A percentile compares a stretch with the other conserved stretches of the same genome.
Evolutionary conservation across 1,284 basidiomycete species (phyloP).

Genomic region (Moniliella sp.): DNA sequence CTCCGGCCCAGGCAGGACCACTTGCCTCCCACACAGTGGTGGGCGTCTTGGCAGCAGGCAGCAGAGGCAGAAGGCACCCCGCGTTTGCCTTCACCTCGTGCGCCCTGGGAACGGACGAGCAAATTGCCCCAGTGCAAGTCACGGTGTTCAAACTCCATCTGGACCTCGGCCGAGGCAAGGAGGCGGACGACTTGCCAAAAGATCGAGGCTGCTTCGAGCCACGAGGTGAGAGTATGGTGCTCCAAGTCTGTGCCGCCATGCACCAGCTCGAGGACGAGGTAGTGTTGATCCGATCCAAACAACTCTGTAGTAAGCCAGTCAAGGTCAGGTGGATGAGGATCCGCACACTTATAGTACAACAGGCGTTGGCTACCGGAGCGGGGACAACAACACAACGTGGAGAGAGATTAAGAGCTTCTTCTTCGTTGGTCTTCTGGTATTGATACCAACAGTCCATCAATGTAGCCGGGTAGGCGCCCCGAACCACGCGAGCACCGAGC

Average conservation of each 20-base stretch:
- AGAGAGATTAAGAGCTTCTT: conserved; percentile 63
- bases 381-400: no score
- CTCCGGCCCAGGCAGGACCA: conserved; percentile 45
- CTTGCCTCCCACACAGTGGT: conserved; percentile 13
- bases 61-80: not conserved
- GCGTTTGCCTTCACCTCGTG: not conserved
- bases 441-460: conserved; percentile 68
- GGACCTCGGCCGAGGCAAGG: conserved; percentile 54
- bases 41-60: not conserved
- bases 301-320: not conserved
- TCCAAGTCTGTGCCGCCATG: conserved; percentile 79
- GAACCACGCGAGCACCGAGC: no score
- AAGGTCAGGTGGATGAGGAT: not conserved
- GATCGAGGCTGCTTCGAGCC: conserved; percentile 63
- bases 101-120: conserved; percentile 39
- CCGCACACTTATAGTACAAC: not conserved
- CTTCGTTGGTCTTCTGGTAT: conserved; percentile 43
- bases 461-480: no score
- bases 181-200: conserved; percentile 71
- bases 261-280: conserved; percentile 65
- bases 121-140: conserved; percentile 97
- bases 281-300: conserved; percentile 40
- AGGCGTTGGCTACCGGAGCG: no score
- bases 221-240: conserved; percentile 52
- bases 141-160: conserved; percentile 77